Percentiles rank a stretch among this genome's conserved stretches.
Evolutionary conservation across 2,329 filamentous ascomycete species (phyloP).

Genomic region (Beauveria caledonica): DNA sequence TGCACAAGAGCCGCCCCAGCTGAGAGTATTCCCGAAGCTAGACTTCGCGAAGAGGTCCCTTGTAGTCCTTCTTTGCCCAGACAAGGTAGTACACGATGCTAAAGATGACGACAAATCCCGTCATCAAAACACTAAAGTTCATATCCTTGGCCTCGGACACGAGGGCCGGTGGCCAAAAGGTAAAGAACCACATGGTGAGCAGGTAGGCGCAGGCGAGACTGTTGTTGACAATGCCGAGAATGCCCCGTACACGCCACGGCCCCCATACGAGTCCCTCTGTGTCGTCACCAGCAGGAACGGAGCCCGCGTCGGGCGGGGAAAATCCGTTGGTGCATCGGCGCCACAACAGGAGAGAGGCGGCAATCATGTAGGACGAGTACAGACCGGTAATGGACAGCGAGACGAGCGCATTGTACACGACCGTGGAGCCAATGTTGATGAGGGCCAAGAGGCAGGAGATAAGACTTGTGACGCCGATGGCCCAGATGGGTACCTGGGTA

Average conservation of each 20-base stretch:
- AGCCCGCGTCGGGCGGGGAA: conserved; percentile 15
- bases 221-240: conserved; percentile 47
- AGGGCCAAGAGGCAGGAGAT: conserved; percentile 24
- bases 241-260: conserved; percentile 44
- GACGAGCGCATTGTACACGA: conserved; percentile 22
- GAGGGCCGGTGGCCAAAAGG: conserved; percentile 39
- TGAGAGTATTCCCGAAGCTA: no score
- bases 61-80: conserved; percentile 34
- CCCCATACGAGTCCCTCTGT: conserved; percentile 36
- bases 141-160: conserved; percentile 26
- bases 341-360: conserved; percentile 20
- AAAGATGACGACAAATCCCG: conserved; percentile 32
- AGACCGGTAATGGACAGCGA: conserved; percentile 24
- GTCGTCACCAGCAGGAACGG: conserved; percentile 19
- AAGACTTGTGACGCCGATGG: conserved; percentile 19
- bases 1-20: not conserved
- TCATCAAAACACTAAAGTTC: conserved; percentile 41
- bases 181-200: conserved; percentile 48
- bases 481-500: conserved; percentile 22
- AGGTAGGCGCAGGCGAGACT: conserved; percentile 44
- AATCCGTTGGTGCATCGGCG: conserved; percentile 22
- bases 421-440: conserved; percentile 25
- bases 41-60: conserved; percentile 30
- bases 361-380: conserved; percentile 24
- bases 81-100: conserved; percentile 38